Evolutionary conservation across 208 protist species (phyloP).

Genomic region (Balamuthia mandrillaris): DNA sequence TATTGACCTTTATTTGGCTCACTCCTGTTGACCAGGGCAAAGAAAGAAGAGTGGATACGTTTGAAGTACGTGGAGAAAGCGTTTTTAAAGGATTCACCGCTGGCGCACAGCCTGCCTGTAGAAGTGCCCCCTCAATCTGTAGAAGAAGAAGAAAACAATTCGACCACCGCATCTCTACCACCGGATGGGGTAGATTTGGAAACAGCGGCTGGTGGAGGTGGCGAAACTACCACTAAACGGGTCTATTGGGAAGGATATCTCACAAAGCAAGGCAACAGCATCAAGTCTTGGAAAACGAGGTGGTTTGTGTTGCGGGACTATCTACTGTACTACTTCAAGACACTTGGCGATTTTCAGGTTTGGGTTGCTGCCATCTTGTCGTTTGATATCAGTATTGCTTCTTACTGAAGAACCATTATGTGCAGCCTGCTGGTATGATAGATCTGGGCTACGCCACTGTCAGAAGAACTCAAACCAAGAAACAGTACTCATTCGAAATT

Average conservation of each 20-base stretch:
- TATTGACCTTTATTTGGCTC: neutral
- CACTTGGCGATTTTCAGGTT: neutral
- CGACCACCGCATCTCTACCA: too few relatives aligned
- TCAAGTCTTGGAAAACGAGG: slow-evolving; percentile 20
- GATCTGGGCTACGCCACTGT: neutral
- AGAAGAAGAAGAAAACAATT: slow-evolving; percentile 21
- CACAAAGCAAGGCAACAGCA: neutral
- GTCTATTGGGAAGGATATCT: slow-evolving; percentile 29
- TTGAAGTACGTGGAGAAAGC: slow-evolving; percentile 29
- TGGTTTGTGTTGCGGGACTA: slow-evolving; percentile 30
- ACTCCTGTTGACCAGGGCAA: neutral
- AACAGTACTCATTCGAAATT: slow-evolving; percentile 12
- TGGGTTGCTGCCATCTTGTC: neutral
- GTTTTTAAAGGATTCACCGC: neutral
- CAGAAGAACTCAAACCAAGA: neutral
- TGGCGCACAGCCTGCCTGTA: neutral
- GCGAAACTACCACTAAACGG: too few relatives aligned
- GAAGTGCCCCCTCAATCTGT: neutral
- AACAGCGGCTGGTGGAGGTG: too few relatives aligned
- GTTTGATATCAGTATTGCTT: neutral
- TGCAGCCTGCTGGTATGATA: neutral
- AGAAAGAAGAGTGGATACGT: slow-evolving; percentile 21
- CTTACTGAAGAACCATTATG: neutral
- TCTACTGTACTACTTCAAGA: slow-evolving; percentile 13
- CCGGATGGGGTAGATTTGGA: too few relatives aligned